Base-by-base conservation (phyloP, 2,329 filamentous ascomycete species). In the Penicillium sp. region DNA sequence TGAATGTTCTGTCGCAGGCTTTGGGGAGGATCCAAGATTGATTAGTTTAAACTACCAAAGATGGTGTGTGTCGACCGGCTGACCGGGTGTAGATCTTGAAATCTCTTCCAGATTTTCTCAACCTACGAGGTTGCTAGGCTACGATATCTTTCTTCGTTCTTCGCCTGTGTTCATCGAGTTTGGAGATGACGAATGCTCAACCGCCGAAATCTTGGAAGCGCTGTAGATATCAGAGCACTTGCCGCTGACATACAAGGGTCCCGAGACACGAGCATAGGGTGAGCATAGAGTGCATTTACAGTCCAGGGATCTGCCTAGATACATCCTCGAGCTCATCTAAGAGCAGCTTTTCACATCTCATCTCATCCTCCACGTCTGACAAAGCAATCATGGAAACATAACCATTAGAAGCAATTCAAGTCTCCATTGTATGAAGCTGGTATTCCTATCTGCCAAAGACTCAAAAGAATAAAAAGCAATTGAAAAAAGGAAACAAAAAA, bases 401-500 rank as follows among this genome's bases (percentile, higher is more conserved):
- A 29, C 28, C 28, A 29, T 29, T 29, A 9, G 10, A 29, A 29
- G 28, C 15, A 38, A 16, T 24, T 41, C 41, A 13, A 15, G 45
- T 42, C 42, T 18, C 44, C 47, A 16, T 50, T 45, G 42, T 50
- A 50, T 50, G 44, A 16, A 31, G 31, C 42, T 42, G 42, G 47
- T 50, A 50, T 39, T 18, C 13, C 21, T 24, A 31, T 49, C 21
- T 28, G 9, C 36, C 9, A 39, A 38, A 18, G 4, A 13, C 10
- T 4, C 15, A 8, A 9, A 12, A 5, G 9, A 39, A 39, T 21
- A 42, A 31, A 29, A 41, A 47, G 51, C 18, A 21, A 21, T 21
- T 21, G 16, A 39, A 54, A 31, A 46, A 28, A 53, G 43, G 49
- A 21, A 42, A 33, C 38, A 31, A 46, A 28, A 31, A 46, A 28